Conservation (phyloP, 805 yeast species). For the Candida sakaeoensis region DNA sequence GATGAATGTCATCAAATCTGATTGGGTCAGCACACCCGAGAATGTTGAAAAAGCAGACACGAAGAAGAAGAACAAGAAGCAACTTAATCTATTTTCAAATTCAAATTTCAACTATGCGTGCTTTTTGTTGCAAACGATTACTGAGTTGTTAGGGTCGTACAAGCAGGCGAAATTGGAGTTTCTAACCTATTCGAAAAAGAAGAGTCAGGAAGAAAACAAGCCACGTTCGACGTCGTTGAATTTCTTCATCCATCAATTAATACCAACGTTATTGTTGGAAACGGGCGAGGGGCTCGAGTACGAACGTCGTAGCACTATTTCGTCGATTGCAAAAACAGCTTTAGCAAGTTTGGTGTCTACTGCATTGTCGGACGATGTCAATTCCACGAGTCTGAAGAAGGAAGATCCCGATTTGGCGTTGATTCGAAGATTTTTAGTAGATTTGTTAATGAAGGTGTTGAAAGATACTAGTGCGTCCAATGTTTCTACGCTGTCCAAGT, state of each 20-base stretch:
- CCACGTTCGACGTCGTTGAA: constrained; percentile 78
- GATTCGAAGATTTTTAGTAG: constrained; percentile 71
- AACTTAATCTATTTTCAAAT: constrained; percentile 42
- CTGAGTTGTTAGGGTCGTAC: constrained; percentile 75
- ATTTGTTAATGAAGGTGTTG: constrained; percentile 59
- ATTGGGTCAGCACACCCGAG: constrained; percentile 31
- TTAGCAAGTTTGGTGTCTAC: constrained; percentile 62
- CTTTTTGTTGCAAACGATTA: constrained; percentile 62
- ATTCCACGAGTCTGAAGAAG: constrained; percentile 41
- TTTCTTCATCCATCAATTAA: constrained; percentile 68
- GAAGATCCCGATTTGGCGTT: constrained; percentile 69
- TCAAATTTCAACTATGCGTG: constrained; percentile 60
- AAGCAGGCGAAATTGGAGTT: constrained; percentile 80
- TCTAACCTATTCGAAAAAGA: constrained; percentile 67
- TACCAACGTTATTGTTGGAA: constrained; percentile 50
- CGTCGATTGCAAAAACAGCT: constrained; percentile 59
- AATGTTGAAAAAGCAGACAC: constrained; percentile 9
- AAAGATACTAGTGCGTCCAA: constrained; percentile 39
- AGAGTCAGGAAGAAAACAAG: constrained; percentile 39
- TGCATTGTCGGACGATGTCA: constrained; percentile 47
- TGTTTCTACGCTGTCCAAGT: constrained; percentile 40
- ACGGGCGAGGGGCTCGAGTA: constrained; percentile 35
- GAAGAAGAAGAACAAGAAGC: constrained; percentile 19
- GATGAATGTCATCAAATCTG: constrained; percentile 42
- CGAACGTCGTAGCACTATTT: constrained; percentile 53